These are phyloP conservation scores for Nasturtium officinale DNA, from an alignment of 345 rosid species.

Conservation along the genomic window DNA sequence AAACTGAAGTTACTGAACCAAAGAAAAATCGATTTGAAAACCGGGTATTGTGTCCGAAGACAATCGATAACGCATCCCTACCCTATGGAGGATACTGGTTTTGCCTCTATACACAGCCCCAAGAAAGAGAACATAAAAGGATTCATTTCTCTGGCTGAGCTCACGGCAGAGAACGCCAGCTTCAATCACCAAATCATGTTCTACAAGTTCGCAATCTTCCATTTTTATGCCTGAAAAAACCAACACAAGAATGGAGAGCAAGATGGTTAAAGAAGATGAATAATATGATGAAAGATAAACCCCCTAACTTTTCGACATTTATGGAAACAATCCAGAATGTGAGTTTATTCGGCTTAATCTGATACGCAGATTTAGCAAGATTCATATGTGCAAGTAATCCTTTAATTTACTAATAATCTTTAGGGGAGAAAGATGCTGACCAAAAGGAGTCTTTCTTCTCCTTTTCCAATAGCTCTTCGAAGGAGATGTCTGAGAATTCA, in stretches of 20 bases:
- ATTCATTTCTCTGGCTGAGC: conserved; percentile 30
- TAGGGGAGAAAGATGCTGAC: conserved; percentile 47
- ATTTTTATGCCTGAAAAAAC: conserved; percentile 71
- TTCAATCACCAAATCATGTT: conserved; percentile 30
- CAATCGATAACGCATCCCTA: conserved; percentile 8
- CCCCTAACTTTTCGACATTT: neutral
- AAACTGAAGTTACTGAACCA: conserved; percentile 28
- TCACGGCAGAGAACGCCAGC: neutral
- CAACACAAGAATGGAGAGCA: conserved; percentile 16
- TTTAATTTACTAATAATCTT: conserved; percentile 9
- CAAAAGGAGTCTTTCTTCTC: conserved; percentile 92
- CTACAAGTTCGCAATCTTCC: conserved; percentile 58
- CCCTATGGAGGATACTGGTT: conserved; percentile 25
- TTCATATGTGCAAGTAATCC: conserved; percentile 2
- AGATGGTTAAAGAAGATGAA: conserved; percentile 1
- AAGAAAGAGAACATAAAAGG: neutral
- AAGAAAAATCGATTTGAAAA: conserved; percentile 22
- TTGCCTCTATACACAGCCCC: conserved; percentile 35
- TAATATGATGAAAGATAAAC: conserved; percentile 1
- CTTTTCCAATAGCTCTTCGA: conserved; percentile 85
- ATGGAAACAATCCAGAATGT: neutral
- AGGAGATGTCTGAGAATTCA: conserved; percentile 69
- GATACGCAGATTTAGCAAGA: neutral
- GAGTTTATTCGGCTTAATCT: neutral
- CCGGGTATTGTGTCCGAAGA: neutral